These are phyloP conservation scores for Blastobotrys aristatus DNA, from an alignment of 1,139 yeast species.

Conservation along the genomic window DNA sequence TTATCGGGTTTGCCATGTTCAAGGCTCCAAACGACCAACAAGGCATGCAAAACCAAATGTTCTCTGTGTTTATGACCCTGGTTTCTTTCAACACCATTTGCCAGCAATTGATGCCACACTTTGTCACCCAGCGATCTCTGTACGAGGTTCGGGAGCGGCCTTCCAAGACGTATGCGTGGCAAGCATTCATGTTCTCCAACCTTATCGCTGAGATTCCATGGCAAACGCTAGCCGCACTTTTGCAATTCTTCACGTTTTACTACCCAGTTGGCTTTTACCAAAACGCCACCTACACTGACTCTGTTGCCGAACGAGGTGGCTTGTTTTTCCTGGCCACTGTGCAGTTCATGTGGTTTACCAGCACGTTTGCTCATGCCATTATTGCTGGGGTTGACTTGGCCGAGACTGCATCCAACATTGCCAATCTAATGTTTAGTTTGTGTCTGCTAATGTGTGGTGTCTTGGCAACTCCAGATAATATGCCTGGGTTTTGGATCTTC, in stretches of 20 bases:
- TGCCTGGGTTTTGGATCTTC: slow-evolving; percentile 64
- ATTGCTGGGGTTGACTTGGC: slow-evolving; percentile 59
- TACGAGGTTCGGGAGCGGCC: slow-evolving; percentile 90
- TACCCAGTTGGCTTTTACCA: slow-evolving; percentile 62
- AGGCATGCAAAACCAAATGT: slow-evolving; percentile 44
- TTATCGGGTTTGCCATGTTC: slow-evolving; percentile 73
- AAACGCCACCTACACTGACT: slow-evolving; percentile 42
- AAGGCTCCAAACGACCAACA: slow-evolving; percentile 54
- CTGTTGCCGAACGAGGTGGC: slow-evolving; percentile 57
- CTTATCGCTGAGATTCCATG: slow-evolving; percentile 71
- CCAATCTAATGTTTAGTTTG: slow-evolving; percentile 59
- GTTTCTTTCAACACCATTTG: slow-evolving; percentile 57
- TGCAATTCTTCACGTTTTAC: slow-evolving; percentile 70
- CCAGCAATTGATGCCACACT: slow-evolving; percentile 72
- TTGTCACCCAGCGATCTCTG: slow-evolving; percentile 64
- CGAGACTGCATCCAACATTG: slow-evolving; percentile 69
- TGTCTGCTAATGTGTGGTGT: slow-evolving; percentile 81
- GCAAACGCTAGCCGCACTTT: slow-evolving; percentile 59
- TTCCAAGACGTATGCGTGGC: slow-evolving; percentile 59
- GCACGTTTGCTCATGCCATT: slow-evolving; percentile 61
- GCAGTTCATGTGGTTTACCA: slow-evolving; percentile 53
- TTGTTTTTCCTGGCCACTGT: slow-evolving; percentile 55
- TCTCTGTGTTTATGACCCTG: slow-evolving; percentile 63
- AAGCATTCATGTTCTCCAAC: slow-evolving; percentile 56
- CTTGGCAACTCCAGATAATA: slow-evolving; percentile 49